Evolutionary conservation across 2,329 filamentous ascomycete species (phyloP).

Genomic region (Colletotrichum endophyticum): DNA sequence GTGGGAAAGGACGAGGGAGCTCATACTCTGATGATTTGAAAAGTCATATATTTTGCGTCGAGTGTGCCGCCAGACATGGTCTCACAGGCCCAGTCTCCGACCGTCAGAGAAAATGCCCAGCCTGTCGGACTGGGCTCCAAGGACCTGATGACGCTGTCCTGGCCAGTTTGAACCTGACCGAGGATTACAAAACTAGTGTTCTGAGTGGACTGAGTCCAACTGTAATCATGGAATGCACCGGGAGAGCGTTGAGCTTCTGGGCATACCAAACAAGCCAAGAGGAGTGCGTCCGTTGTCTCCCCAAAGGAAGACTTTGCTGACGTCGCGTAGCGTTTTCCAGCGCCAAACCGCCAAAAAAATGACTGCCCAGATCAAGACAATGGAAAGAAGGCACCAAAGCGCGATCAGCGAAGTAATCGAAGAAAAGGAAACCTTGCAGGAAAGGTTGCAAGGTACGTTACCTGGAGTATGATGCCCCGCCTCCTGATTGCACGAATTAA

Average conservation of each 20-base stretch:
- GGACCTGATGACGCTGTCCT: conserved; percentile 79
- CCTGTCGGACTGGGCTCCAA: conserved; percentile 71
- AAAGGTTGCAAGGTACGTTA: conserved; percentile 65
- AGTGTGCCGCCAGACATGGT: conserved; percentile 71
- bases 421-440: conserved; percentile 70
- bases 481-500: conserved; percentile 12
- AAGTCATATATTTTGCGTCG: conserved; percentile 79
- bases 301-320: background rate
- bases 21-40: background rate
- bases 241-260: conserved; percentile 82
- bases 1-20: background rate
- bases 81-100: conserved; percentile 61
- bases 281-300: conserved; percentile 59
- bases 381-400: conserved; percentile 74
- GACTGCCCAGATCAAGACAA: conserved; percentile 70
- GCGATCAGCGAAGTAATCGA: conserved; percentile 76
- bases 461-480: background rate
- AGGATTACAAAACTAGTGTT: conserved; percentile 89
- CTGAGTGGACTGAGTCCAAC: conserved; percentile 82
- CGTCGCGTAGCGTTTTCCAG: conserved; percentile 70
- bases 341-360: conserved; percentile 75
- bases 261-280: conserved; percentile 85
- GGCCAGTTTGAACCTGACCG: conserved; percentile 75
- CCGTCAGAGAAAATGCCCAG: conserved; percentile 69
- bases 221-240: conserved; percentile 85